These are phyloP conservation scores for Gardenia jasminoides DNA, from an alignment of 257 asterid genomes.

Conservation along the genomic window DNA sequence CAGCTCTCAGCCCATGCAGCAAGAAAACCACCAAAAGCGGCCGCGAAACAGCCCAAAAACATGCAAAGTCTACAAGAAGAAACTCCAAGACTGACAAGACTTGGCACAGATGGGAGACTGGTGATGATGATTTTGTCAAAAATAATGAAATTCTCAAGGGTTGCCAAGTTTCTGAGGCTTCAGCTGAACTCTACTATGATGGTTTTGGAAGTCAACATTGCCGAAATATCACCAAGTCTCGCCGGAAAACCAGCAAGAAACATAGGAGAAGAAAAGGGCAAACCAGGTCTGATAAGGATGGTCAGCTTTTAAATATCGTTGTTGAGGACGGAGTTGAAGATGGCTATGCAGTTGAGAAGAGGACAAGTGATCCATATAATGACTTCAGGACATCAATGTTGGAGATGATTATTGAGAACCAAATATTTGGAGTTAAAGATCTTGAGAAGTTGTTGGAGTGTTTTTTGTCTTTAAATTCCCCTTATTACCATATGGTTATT, in stretches of 20 bases:
- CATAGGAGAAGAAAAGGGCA: conserved; percentile 15
- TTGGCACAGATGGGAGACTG: not conserved
- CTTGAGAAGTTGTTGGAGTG: conserved; percentile 56
- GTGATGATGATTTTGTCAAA: conserved; percentile 3
- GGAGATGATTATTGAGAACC: conserved; percentile 78
- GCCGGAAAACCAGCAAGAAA: conserved; percentile 8
- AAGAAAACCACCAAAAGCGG: not conserved
- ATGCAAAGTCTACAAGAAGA: conserved; percentile 1
- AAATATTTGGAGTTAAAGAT: conserved; percentile 54
- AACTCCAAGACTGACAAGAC: not conserved
- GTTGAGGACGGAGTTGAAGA: conserved; percentile 32
- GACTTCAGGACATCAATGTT: conserved; percentile 81
- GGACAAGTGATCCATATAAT: conserved; percentile 52
- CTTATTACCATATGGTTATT: conserved; percentile 51
- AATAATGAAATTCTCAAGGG: conserved; percentile 13
- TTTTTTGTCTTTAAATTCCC: conserved; percentile 51
- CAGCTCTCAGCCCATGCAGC: conserved; percentile 6
- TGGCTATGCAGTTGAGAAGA: conserved; percentile 63
- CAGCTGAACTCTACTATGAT: conserved; percentile 31
- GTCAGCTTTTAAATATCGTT: not conserved
- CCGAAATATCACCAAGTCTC: conserved; percentile 12
- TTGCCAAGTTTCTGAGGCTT: conserved; percentile 4
- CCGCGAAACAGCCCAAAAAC: not conserved
- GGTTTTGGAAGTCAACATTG: not conserved
- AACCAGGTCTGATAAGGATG: not conserved